Evolutionary conservation across 1,139 yeast species (phyloP).

Genomic region (Yamadazyma dendronema): DNA sequence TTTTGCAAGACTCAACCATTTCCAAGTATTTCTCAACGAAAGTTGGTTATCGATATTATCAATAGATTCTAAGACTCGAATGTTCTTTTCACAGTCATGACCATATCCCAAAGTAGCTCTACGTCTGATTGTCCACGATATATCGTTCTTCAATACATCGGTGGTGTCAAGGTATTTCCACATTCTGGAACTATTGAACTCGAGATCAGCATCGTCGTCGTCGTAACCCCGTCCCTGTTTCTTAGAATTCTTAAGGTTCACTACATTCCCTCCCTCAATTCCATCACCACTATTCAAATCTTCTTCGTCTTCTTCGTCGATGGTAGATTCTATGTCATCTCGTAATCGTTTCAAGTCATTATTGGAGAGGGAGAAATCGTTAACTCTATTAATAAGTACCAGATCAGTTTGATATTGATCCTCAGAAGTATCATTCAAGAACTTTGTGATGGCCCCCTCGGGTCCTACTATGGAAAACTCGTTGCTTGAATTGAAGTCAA

Average conservation of each 20-base stretch:
- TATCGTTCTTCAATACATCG: constrained; percentile 55
- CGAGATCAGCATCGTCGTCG: constrained; percentile 29
- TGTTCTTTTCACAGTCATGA: constrained; percentile 63
- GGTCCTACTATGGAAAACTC: constrained; percentile 69
- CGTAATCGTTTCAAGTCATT: constrained; percentile 22
- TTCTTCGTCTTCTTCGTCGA: constrained; percentile 27
- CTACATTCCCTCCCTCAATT: constrained; percentile 19
- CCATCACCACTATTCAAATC: constrained; percentile 22
- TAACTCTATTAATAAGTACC: constrained; percentile 12
- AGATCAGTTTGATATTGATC: constrained; percentile 7
- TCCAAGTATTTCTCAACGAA: constrained; percentile 78
- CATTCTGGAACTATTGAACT: constrained; percentile 10
- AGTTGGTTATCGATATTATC: constrained; percentile 55
- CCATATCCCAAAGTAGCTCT: constrained; percentile 78
- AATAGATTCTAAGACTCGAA: constrained; percentile 54
- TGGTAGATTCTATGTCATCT: constrained; percentile 30
- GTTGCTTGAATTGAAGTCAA: constrained; percentile 69
- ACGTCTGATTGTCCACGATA: constrained; percentile 62
- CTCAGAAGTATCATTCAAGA: constrained; percentile 22
- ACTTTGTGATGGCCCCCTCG: constrained; percentile 50
- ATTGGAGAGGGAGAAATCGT: constrained; percentile 19
- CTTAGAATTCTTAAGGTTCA: constrained; percentile 12
- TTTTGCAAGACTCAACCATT: constrained; percentile 77
- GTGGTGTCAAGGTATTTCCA: constrained; percentile 29
- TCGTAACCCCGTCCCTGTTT: constrained; percentile 14